These are phyloP conservation scores for Coniochaeta sp. DNA, from an alignment of 2,329 filamentous ascomycete species.

Conservation along the genomic window DNA sequence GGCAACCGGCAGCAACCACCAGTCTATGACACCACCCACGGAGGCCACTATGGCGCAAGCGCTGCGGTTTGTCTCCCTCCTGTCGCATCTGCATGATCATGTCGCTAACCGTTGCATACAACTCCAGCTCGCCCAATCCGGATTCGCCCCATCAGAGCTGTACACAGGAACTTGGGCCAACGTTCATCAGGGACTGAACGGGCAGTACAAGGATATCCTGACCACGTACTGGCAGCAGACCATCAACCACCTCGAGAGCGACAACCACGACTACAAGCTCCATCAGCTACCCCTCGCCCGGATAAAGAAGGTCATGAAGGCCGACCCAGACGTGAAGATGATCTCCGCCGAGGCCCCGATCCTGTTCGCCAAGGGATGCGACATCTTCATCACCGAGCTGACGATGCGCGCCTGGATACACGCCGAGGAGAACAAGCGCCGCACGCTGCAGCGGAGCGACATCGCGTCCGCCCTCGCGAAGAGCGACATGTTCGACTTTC, in stretches of 20 bases:
- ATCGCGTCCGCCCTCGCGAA: conserved; percentile 94
- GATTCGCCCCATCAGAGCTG: conserved; percentile 85
- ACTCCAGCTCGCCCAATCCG: conserved; percentile 71
- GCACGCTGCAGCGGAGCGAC: conserved; percentile 90
- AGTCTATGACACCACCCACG: conserved; percentile 66
- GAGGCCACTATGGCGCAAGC: conserved; percentile 72
- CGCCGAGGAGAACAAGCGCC: conserved; percentile 95
- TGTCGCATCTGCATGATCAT: conserved; percentile 4
- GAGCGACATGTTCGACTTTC: conserved; percentile 99
- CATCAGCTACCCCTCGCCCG: conserved; percentile 95
- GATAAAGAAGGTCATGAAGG: conserved; percentile 99
- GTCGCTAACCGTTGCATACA: conserved; percentile 17
- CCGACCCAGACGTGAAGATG: conserved; percentile 99
- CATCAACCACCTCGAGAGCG: conserved; percentile 89
- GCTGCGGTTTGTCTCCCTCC: conserved; percentile 49
- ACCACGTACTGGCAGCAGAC: conserved; percentile 99
- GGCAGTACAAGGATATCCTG: conserved; percentile 91
- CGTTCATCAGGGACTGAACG: conserved; percentile 90
- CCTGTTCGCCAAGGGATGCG: conserved; percentile 94
- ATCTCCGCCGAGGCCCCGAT: conserved; percentile 98
- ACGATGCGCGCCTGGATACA: conserved; percentile 99
- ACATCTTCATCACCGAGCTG: conserved; percentile 97
- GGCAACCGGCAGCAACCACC: conserved; percentile 54
- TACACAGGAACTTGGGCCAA: conserved; percentile 96
- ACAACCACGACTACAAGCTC: conserved; percentile 96